phyloP scores from a whole-genome alignment of 169 alveolate species.

The Eimeria acervulina region DNA sequence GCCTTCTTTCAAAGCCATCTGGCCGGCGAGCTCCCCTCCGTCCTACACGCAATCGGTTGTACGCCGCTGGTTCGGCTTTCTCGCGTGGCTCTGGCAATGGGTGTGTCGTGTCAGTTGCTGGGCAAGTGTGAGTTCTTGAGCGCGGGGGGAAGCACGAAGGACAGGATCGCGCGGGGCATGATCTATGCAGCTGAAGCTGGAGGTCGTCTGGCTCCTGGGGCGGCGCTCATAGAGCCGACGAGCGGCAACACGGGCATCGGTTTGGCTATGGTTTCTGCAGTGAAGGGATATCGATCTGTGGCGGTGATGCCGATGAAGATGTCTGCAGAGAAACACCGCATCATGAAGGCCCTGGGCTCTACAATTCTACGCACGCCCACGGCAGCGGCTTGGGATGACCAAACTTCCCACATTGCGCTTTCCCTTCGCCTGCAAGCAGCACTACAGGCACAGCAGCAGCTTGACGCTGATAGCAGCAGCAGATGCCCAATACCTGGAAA shows the following conservation, averaged over 20 bases:
- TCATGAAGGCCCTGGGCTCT: slow-evolving; percentile 95
- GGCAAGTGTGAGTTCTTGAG: slow-evolving; percentile 95
- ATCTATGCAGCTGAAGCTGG: slow-evolving; percentile 93
- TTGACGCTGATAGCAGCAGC: no score
- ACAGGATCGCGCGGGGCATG: slow-evolving; percentile 95
- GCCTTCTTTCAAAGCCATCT: slow-evolving; percentile 51
- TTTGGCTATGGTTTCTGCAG: slow-evolving; percentile 94
- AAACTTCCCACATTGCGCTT: slow-evolving; percentile 91
- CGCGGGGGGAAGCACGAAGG: slow-evolving; percentile 92
- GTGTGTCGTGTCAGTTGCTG: slow-evolving; percentile 90
- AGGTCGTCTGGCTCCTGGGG: slow-evolving; percentile 92
- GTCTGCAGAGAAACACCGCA: slow-evolving; percentile 94
- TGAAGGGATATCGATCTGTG: slow-evolving; percentile 93
- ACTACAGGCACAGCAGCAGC: slow-evolving; percentile 87
- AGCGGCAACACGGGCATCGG: slow-evolving; percentile 98
- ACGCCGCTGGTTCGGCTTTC: slow-evolving; percentile 94
- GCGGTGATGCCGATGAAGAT: slow-evolving; percentile 95
- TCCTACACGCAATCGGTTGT: slow-evolving; percentile 87
- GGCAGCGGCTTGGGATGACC: slow-evolving; percentile 94
- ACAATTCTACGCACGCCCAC: slow-evolving; percentile 95
- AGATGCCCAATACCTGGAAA: no score
- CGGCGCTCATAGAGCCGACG: slow-evolving; percentile 95
- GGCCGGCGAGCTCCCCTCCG: slow-evolving; percentile 76
- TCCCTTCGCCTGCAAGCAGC: slow-evolving; percentile 89
- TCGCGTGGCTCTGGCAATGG: slow-evolving; percentile 90